Percentiles rank a stretch among this genome's conserved stretches.
These are phyloP conservation scores for Boletus rubescentipes DNA, from an alignment of 768 basidiomycete species.

Conservation along the genomic window DNA sequence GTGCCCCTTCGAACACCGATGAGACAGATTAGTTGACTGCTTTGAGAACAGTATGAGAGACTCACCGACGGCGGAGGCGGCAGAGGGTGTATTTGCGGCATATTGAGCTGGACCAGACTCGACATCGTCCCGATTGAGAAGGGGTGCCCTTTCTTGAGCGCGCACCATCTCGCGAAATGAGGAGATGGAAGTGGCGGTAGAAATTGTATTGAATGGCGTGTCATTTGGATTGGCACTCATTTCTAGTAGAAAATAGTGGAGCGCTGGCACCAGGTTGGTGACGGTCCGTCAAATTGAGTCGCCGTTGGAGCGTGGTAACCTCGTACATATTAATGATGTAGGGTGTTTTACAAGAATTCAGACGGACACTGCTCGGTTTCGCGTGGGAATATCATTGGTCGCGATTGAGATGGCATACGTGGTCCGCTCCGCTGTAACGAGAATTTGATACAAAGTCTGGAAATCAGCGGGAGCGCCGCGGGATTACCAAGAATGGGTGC, in stretches of 20 bases:
- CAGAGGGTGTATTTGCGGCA: slow-evolving; percentile 12
- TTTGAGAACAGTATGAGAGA: background rate
- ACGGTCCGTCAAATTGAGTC: too few species aligned
- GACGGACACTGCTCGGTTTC: too few species aligned
- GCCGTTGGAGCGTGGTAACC: too few species aligned
- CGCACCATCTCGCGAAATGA: slow-evolving; percentile 26
- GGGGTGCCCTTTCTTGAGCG: slow-evolving; percentile 22
- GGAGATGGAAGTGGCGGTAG: slow-evolving; percentile 27
- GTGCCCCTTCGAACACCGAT: slow-evolving; percentile 12
- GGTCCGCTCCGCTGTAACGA: too few species aligned
- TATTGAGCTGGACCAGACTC: slow-evolving; percentile 28
- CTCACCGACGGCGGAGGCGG: slow-evolving; percentile 21
- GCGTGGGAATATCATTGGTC: too few species aligned
- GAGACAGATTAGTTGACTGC: background rate
- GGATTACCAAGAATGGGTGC: slow-evolving; percentile 1
- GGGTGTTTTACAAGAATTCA: too few species aligned
- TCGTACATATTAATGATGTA: too few species aligned
- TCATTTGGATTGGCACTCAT: slow-evolving; percentile 17
- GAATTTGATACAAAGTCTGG: too few species aligned
- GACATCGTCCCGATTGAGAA: slow-evolving; percentile 26
- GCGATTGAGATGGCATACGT: background rate
- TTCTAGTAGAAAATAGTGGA: background rate
- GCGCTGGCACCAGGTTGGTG: background rate
- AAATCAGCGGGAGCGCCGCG: too few species aligned
- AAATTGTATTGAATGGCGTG: slow-evolving; percentile 21